A percentile compares a stretch with the other conserved stretches of the same genome.
Conservation (phyloP, 1,139 yeast genomes). For the Protomyces arabidopsidicola region DNA sequence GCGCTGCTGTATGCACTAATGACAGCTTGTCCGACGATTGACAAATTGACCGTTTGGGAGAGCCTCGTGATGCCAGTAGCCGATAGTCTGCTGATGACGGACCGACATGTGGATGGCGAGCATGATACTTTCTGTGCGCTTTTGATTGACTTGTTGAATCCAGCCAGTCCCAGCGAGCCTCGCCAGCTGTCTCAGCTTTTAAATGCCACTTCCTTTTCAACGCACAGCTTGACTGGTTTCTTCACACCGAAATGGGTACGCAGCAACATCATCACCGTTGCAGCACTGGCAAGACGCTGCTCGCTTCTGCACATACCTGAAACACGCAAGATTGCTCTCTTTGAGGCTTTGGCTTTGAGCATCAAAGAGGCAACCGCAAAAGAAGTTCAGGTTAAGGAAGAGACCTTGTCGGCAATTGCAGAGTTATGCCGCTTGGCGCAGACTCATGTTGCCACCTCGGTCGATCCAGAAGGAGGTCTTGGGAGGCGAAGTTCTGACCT, state of each 20-base stretch:
- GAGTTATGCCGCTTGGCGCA: background rate
- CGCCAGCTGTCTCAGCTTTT: slow-evolving; percentile 27
- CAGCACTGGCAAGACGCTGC: background rate
- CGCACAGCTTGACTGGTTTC: slow-evolving; percentile 8
- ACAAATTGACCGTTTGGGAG: slow-evolving; percentile 15
- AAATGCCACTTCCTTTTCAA: slow-evolving; percentile 2
- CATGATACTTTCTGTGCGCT: slow-evolving; percentile 4
- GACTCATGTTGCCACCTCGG: no score
- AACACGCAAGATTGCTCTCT: slow-evolving; percentile 5
- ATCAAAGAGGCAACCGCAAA: slow-evolving; percentile 25
- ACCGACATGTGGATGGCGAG: background rate
- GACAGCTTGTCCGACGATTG: slow-evolving; percentile 8
- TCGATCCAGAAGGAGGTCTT: no score
- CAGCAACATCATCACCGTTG: slow-evolving; percentile 10
- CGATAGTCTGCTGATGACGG: background rate
- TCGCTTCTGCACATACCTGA: slow-evolving; percentile 1
- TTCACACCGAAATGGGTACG: slow-evolving; percentile 28
- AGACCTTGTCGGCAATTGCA: slow-evolving; percentile 26
- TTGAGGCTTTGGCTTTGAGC: slow-evolving; percentile 6
- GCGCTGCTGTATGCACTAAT: slow-evolving; percentile 25
- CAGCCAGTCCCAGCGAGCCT: slow-evolving; percentile 9
- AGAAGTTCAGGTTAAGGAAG: slow-evolving; percentile 27
- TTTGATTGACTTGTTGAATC: slow-evolving; percentile 3
- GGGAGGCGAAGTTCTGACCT: no score
- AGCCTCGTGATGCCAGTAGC: slow-evolving; percentile 11